Percentiles rank a stretch among this genome's conserved stretches.
Evolutionary conservation across 148 eudicot genomes (phyloP).

Genomic region (Oxyria digyna): DNA sequence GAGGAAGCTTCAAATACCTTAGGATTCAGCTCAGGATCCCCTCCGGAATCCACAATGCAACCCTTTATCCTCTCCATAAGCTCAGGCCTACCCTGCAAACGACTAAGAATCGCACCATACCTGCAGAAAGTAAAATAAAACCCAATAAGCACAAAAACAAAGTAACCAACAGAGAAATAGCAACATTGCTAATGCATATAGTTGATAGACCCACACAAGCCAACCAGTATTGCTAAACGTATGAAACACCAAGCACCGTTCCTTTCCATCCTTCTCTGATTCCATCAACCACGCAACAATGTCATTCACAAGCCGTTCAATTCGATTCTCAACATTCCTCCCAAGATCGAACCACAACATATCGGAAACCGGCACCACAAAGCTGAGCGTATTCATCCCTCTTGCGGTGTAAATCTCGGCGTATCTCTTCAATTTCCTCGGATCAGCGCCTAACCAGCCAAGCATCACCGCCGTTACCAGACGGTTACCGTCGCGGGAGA

Average conservation of each 20-base stretch:
- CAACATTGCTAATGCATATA: background rate
- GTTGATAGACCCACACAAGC: conserved; percentile 76
- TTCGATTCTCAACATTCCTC: conserved; percentile 40
- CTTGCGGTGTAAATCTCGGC: conserved; percentile 49
- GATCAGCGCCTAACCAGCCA: conserved; percentile 83
- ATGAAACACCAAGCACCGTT: conserved; percentile 64
- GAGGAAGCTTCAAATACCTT: conserved; percentile 31
- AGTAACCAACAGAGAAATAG: background rate
- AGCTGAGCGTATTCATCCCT: conserved; percentile 54
- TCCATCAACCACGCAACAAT: conserved; percentile 54
- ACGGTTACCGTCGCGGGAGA: conserved; percentile 11
- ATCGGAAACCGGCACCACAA: conserved; percentile 58
- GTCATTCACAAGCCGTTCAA: conserved; percentile 29
- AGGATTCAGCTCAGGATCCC: conserved; percentile 74
- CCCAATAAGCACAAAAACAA: background rate
- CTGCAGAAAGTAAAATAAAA: conserved; percentile 20
- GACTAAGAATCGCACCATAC: conserved; percentile 71
- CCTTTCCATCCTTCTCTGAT: conserved; percentile 24
- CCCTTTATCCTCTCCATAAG: conserved; percentile 69
- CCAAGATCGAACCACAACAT: conserved; percentile 66
- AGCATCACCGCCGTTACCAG: conserved; percentile 59
- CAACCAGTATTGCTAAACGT: conserved; percentile 95
- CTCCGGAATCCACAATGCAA: conserved; percentile 86
- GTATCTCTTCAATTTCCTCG: conserved; percentile 63
- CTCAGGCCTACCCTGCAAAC: conserved; percentile 50